Percentiles rank a stretch among this genome's conserved stretches.
These are phyloP conservation scores for Lactarius sanguifluus DNA, from an alignment of 768 basidiomycete genomes.

Conservation along the genomic window DNA sequence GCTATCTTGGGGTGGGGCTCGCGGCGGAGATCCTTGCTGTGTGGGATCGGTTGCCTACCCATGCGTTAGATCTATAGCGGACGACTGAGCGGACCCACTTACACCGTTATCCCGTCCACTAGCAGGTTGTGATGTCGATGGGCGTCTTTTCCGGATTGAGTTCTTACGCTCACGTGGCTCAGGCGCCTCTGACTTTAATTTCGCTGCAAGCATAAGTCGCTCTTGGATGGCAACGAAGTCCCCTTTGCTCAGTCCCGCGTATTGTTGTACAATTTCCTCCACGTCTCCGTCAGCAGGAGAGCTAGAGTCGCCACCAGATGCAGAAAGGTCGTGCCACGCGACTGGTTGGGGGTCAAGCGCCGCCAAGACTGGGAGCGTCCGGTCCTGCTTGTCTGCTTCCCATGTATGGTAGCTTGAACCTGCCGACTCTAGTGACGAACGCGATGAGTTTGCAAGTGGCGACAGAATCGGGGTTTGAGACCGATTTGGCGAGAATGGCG, in stretches of 20 bases:
- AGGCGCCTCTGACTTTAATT: constrained; percentile 54
- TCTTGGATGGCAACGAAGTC: constrained; percentile 77
- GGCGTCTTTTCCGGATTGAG: constrained; percentile 72
- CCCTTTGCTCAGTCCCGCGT: constrained; percentile 64
- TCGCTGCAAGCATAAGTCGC: constrained; percentile 64
- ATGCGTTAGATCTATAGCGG: not conserved
- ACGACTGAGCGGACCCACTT: constrained; percentile 24
- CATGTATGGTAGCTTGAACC: constrained; percentile 87
- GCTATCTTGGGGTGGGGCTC: constrained; percentile 45
- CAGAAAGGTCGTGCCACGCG: constrained; percentile 63
- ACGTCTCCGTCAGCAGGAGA: constrained; percentile 54
- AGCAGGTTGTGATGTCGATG: constrained; percentile 81
- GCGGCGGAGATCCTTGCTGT: constrained; percentile 42
- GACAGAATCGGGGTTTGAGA: constrained; percentile 66
- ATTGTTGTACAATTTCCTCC: constrained; percentile 64
- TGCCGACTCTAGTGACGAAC: constrained; percentile 74
- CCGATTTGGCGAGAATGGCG: constrained; percentile 52
- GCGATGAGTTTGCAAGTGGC: constrained; percentile 70
- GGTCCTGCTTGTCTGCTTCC: constrained; percentile 60
- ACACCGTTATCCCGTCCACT: constrained; percentile 50
- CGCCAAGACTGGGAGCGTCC: constrained; percentile 52
- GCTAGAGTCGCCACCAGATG: constrained; percentile 45
- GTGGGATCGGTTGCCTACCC: constrained; percentile 60
- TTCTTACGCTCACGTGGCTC: constrained; percentile 62
- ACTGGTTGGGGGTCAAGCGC: constrained; percentile 50